Percentiles rank a stretch among this genome's conserved stretches.
Conservation (phyloP, 2,329 filamentous ascomycete genomes). For the Claviceps cyperi region DNA sequence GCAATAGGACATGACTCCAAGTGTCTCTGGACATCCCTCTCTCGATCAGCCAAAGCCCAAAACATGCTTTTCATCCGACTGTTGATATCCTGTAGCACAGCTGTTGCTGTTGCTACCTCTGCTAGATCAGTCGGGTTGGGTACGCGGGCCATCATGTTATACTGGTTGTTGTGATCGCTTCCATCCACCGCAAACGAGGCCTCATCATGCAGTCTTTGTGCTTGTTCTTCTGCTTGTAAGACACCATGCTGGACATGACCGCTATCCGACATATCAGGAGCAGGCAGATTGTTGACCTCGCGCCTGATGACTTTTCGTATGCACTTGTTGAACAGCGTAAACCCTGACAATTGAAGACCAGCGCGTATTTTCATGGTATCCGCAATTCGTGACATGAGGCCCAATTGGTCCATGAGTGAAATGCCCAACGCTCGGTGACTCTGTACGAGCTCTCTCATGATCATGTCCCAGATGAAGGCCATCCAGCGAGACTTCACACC, state of each 20-base stretch:
- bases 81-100: constrained; percentile 10
- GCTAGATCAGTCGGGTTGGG: neutral
- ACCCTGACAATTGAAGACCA: constrained; percentile 10
- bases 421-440: constrained; percentile 15
- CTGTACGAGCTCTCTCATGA: constrained; percentile 20
- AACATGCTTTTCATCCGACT: constrained; percentile 15
- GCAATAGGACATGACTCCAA: constrained; percentile 12
- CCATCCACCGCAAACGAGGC: too few species aligned
- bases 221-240: neutral
- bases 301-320: constrained; percentile 10
- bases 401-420: constrained; percentile 16
- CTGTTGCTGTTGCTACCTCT: neutral
- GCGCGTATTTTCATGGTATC: constrained; percentile 15
- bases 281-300: constrained; percentile 11
- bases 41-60: constrained; percentile 12
- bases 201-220: neutral
- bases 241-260: neutral
- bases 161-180: neutral
- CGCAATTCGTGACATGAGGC: constrained; percentile 14
- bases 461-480: constrained; percentile 18
- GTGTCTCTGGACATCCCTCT: constrained; percentile 10
- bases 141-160: too few species aligned
- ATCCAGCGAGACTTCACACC: constrained; percentile 14
- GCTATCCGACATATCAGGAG: neutral
- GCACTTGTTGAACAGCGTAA: constrained; percentile 12